A percentile compares a stretch with the other conserved stretches of the same genome.
phyloP scores from a whole-genome alignment of 108 stramenopile genomes.

The Licmophora abbreviata region DNA sequence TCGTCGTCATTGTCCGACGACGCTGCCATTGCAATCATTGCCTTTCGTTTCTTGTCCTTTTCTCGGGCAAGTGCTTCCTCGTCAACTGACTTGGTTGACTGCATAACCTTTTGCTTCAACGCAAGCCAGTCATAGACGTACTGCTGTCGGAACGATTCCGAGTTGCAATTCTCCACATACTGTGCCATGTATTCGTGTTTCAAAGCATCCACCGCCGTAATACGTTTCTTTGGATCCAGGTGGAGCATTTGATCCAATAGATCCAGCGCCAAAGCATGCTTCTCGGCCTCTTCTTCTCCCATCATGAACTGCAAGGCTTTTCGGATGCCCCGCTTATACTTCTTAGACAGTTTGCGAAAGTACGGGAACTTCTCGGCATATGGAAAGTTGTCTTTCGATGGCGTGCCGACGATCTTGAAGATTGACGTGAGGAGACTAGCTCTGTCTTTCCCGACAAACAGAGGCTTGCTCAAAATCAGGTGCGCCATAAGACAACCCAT shows the following conservation, averaged over 20 bases:
- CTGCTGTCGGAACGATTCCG: slow-evolving; percentile 32
- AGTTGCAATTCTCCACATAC: slow-evolving; percentile 15
- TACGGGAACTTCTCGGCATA: slow-evolving; percentile 60
- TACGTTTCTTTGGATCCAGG: slow-evolving; percentile 68
- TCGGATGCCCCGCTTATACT: slow-evolving; percentile 63
- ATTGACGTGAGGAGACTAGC: slow-evolving; percentile 43
- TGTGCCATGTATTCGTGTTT: slow-evolving; percentile 45
- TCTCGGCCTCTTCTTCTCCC: slow-evolving; percentile 27
- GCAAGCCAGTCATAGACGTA: slow-evolving; percentile 71
- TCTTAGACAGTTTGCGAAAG: slow-evolving; percentile 52
- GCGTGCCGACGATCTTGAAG: slow-evolving; percentile 75
- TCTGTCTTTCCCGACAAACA: slow-evolving; percentile 69
- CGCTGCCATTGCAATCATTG: slow-evolving; percentile 38
- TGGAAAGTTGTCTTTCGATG: slow-evolving; percentile 45
- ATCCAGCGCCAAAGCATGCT: slow-evolving; percentile 46
- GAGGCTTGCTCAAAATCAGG: slow-evolving; percentile 63
- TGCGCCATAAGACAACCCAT: slow-evolving; percentile 70
- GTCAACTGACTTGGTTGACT: slow-evolving; percentile 9
- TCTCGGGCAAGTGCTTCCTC: slow-evolving; percentile 14
- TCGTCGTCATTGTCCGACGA: slow-evolving; percentile 36
- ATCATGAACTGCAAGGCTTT: slow-evolving; percentile 67
- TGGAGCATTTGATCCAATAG: slow-evolving; percentile 65
- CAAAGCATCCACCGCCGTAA: slow-evolving; percentile 64
- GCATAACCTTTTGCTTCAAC: slow-evolving; percentile 35
- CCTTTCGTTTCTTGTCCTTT: slow-evolving; percentile 54